These are phyloP conservation scores for Penicillium psychrosexuale DNA, from an alignment of 2,329 filamentous ascomycete genomes.

Conservation along the genomic window DNA sequence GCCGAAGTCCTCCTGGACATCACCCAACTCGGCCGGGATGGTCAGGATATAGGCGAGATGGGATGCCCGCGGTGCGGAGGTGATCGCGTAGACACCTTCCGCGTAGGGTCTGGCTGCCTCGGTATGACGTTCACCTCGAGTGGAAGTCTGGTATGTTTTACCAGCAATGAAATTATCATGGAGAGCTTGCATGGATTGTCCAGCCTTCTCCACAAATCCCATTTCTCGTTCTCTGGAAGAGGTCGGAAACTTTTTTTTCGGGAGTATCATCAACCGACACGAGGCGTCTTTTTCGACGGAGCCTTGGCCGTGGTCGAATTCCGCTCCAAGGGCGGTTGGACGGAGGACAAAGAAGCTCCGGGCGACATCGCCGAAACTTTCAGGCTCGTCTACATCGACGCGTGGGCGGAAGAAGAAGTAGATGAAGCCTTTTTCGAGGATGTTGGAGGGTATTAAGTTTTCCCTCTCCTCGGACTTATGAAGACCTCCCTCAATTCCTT, in stretches of 20 bases:
- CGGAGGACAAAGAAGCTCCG: constrained; percentile 77
- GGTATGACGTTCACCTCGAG: constrained; percentile 63
- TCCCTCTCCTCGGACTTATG: constrained; percentile 52
- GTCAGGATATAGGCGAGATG: constrained; percentile 80
- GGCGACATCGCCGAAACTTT: constrained; percentile 67
- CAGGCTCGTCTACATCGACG: constrained; percentile 68
- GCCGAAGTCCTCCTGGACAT: constrained; percentile 73
- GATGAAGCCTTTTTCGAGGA: constrained; percentile 83
- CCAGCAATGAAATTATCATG: constrained; percentile 67
- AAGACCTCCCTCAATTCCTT: constrained; percentile 41
- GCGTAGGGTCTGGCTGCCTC: constrained; percentile 72
- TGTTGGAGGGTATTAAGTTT: constrained; percentile 54
- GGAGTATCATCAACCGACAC: constrained; percentile 71
- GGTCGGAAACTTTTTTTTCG: constrained; percentile 78
- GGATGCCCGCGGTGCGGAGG: constrained; percentile 65
- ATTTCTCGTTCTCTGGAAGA: constrained; percentile 69
- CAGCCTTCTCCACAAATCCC: constrained; percentile 76
- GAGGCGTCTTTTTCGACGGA: constrained; percentile 56
- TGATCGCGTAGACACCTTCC: constrained; percentile 82
- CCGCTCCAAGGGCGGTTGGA: constrained; percentile 67
- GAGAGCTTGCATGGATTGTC: constrained; percentile 64
- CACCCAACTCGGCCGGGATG: constrained; percentile 64
- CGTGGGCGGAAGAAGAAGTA: constrained; percentile 87
- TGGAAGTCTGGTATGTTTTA: constrained; percentile 72
- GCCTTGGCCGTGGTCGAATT: constrained; percentile 55